These are phyloP conservation scores for Auricularia sp. DNA, from an alignment of 768 basidiomycete genomes.

Conservation along the genomic window DNA sequence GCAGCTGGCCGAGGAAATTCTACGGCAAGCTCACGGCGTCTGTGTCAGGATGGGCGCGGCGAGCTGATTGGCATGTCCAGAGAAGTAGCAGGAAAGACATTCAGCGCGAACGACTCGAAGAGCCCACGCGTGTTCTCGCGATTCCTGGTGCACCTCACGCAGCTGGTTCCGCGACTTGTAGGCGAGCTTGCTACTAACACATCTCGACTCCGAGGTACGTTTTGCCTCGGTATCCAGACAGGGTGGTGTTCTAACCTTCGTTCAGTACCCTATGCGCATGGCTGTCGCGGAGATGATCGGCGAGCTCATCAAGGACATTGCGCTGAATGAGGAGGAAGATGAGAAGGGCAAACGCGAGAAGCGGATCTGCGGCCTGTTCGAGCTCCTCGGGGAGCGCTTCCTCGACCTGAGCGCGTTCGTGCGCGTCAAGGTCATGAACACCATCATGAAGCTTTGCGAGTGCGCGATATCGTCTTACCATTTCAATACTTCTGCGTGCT, in stretches of 20 bases:
- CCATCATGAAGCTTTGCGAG: constrained; percentile 69
- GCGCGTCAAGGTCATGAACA: constrained; percentile 74
- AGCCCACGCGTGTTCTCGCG: constrained; percentile 75
- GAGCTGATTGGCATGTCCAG: constrained; percentile 20
- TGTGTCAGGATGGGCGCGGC: neutral
- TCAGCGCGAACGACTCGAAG: constrained; percentile 76
- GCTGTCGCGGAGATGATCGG: constrained; percentile 88
- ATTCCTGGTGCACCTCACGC: constrained; percentile 74
- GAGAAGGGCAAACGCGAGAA: constrained; percentile 44
- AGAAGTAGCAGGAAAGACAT: constrained; percentile 71
- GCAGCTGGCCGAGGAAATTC: constrained; percentile 83
- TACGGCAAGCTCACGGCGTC: constrained; percentile 32
- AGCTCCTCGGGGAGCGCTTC: constrained; percentile 75
- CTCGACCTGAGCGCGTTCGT: constrained; percentile 87
- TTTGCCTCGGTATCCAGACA: constrained; percentile 7
- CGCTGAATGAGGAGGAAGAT: constrained; percentile 33
- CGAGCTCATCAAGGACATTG: constrained; percentile 71
- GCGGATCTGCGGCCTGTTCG: constrained; percentile 72
- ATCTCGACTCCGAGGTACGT: constrained; percentile 83
- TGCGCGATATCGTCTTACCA: constrained; percentile 19
- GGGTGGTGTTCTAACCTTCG: neutral
- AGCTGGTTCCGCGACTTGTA: constrained; percentile 74
- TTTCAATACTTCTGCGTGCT: neutral
- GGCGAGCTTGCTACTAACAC: constrained; percentile 70
- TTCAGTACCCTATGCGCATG: constrained; percentile 91